Percentiles rank a stretch among this genome's conserved stretches.
Conservation (phyloP, 1,284 basidiomycete species). For the Rhodotorula glutinis region DNA sequence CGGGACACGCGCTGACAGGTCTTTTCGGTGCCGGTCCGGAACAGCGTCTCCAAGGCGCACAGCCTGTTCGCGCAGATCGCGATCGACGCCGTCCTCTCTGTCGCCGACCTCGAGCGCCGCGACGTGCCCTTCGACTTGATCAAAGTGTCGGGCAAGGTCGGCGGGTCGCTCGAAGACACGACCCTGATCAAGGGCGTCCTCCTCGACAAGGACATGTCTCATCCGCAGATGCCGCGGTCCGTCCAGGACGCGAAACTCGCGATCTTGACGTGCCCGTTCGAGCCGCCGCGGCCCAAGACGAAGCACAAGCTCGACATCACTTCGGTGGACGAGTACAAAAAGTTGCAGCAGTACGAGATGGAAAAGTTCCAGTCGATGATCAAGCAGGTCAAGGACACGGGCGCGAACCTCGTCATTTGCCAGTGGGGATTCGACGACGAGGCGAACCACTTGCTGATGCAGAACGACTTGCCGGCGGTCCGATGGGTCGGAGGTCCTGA, state of each 20-base stretch:
- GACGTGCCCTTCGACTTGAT: constrained; percentile 98
- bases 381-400: constrained; percentile 92
- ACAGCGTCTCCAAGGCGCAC: constrained; percentile 92
- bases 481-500: constrained; percentile 99
- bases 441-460: constrained; percentile 96
- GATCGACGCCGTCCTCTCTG: constrained; percentile 90
- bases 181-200: constrained; percentile 90
- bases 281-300: constrained; percentile 97
- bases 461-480: constrained; percentile 96
- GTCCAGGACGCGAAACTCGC: constrained; percentile 88
- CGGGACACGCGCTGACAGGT: no score
- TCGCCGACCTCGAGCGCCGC: constrained; percentile 88
- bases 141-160: constrained; percentile 99
- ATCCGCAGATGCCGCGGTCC: constrained; percentile 91
- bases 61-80: constrained; percentile 95
- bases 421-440: constrained; percentile 99
- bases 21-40: background rate
- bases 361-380: constrained; percentile 98
- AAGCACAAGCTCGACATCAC: constrained; percentile 99
- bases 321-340: constrained; percentile 95
- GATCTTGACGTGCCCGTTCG: constrained; percentile 97
- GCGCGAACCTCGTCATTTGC: constrained; percentile 97
- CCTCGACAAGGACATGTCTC: constrained; percentile 99
- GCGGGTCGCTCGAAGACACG: constrained; percentile 92
- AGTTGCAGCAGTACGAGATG: constrained; percentile 90